Conservation (phyloP, 2,329 filamentous ascomycete species). For the Lachnellula arida region DNA sequence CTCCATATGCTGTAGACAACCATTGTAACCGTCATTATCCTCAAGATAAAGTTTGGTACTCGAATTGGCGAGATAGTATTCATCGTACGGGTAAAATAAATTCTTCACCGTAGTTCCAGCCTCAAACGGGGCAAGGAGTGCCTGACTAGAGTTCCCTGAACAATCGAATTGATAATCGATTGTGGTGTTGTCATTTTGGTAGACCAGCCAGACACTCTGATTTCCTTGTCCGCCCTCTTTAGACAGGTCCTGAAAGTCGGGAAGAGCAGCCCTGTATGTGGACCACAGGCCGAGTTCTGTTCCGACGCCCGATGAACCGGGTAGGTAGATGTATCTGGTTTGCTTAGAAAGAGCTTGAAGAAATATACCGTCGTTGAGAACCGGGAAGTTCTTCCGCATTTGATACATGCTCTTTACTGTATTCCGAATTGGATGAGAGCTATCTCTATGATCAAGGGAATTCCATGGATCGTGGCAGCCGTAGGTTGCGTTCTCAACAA, state of each 20-base stretch:
- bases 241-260: no score
- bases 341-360: constrained; percentile 51
- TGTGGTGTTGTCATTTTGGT: constrained; percentile 43
- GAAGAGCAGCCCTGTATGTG: constrained; percentile 41
- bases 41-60: constrained; percentile 42
- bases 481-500: constrained; percentile 46
- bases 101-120: constrained; percentile 52
- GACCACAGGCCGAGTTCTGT: constrained; percentile 55
- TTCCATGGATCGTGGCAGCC: constrained; percentile 51
- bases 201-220: constrained; percentile 41
- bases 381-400: constrained; percentile 50
- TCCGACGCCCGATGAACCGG: constrained; percentile 35
- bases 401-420: constrained; percentile 58
- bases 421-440: constrained; percentile 54
- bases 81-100: constrained; percentile 57
- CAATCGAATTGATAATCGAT: constrained; percentile 50
- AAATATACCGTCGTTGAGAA: constrained; percentile 54
- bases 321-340: constrained; percentile 49
- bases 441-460: constrained; percentile 54
- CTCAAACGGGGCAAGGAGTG: constrained; percentile 49
- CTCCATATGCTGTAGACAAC: constrained; percentile 52
- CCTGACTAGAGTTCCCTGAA: constrained; percentile 34
- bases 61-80: constrained; percentile 40
- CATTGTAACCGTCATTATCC: constrained; percentile 40
- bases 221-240: constrained; percentile 34